Percentiles rank a stretch among this genome's conserved stretches.
Evolutionary conservation across 2,329 filamentous ascomycete species (phyloP).

Genomic region (Verticillium nonalfalfae): DNA sequence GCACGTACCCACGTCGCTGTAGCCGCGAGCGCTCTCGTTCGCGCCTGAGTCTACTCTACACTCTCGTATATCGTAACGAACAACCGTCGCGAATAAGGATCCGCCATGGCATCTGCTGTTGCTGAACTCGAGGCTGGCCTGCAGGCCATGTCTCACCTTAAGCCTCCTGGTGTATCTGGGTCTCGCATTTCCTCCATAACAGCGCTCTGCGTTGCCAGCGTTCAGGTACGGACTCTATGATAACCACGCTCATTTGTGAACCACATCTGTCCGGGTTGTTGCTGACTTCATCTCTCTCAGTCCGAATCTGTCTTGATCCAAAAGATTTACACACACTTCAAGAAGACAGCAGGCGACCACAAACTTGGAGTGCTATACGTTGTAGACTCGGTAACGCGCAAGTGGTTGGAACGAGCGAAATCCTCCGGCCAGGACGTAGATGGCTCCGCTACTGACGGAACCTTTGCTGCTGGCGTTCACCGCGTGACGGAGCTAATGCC

Average conservation of each 20-base stretch:
- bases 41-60: not conserved
- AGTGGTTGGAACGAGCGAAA: slow-evolving; percentile 96
- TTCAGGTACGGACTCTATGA: slow-evolving; percentile 61
- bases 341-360: slow-evolving; percentile 88
- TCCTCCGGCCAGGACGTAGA: slow-evolving; percentile 75
- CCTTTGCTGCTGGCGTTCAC: slow-evolving; percentile 90
- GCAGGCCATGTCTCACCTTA: slow-evolving; percentile 85
- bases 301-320: slow-evolving; percentile 92
- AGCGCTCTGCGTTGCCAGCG: slow-evolving; percentile 77
- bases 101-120: slow-evolving; percentile 72
- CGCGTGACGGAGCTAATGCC: slow-evolving; percentile 94
- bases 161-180: slow-evolving; percentile 89
- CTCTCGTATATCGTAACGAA: not conserved
- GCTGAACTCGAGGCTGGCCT: slow-evolving; percentile 85
- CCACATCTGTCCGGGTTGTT: slow-evolving; percentile 5
- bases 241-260: not conserved
- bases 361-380: slow-evolving; percentile 99
- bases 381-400: slow-evolving; percentile 98
- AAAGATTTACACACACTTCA: slow-evolving; percentile 96
- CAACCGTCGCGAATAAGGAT: not conserved
- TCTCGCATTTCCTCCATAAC: slow-evolving; percentile 88
- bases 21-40: not conserved
- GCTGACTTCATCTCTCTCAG: slow-evolving; percentile 38
- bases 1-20: not conserved
- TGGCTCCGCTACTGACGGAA: slow-evolving; percentile 79